A percentile compares a stretch with the other conserved stretches of the same genome.
Conservation (phyloP, 306 rosid genomes). For the Heteromeles arbutifolia region DNA sequence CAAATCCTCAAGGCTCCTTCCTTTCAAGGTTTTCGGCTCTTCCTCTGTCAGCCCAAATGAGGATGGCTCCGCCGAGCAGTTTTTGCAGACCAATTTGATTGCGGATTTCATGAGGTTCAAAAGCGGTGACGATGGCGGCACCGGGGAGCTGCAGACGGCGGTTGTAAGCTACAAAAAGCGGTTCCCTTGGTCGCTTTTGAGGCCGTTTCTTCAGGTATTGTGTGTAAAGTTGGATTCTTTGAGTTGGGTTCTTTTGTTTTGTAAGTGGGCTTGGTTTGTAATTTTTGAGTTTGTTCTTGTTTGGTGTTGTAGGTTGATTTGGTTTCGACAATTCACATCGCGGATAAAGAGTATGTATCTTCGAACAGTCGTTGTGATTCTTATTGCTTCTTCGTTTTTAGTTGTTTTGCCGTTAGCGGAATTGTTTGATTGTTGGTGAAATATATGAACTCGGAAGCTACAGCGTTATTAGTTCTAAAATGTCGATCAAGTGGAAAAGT, state of each 20-base stretch:
- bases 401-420: background rate
- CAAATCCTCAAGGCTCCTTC: constrained; percentile 17
- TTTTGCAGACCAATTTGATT: constrained; percentile 54
- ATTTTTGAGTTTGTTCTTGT: constrained; percentile 11
- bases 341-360: constrained; percentile 75
- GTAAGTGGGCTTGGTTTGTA: constrained; percentile 1
- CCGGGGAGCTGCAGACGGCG: constrained; percentile 78
- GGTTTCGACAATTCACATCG: constrained; percentile 96
- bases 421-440: background rate
- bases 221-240: background rate
- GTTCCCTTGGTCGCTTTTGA: constrained; percentile 80
- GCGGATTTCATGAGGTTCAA: constrained; percentile 91
- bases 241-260: background rate
- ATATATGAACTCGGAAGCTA: background rate
- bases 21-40: constrained; percentile 14
- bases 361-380: background rate
- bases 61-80: constrained; percentile 63
- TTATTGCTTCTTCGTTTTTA: background rate
- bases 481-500: too few relatives aligned
- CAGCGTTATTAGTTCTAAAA: too few relatives aligned
- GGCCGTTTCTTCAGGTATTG: constrained; percentile 72
- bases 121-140: constrained; percentile 41
- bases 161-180: constrained; percentile 66
- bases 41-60: constrained; percentile 33
- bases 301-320: constrained; percentile 75